A percentile compares a stretch with the other conserved stretches of the same genome.
phyloP scores from a whole-genome alignment of 2,329 filamentous ascomycete species.

The Nigrograna mackinnonii region DNA sequence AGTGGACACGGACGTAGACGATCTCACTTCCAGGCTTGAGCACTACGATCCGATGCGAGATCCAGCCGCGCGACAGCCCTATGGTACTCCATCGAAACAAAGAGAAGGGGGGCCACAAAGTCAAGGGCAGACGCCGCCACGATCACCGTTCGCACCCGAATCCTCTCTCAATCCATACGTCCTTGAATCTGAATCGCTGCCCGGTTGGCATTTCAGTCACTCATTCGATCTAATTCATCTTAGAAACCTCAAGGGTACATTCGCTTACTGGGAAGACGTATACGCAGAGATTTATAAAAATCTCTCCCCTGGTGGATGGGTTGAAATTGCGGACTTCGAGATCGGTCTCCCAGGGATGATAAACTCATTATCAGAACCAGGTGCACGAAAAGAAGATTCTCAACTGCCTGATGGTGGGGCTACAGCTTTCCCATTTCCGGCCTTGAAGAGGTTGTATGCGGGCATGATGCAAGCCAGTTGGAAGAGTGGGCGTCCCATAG shows the following conservation, averaged over 20 bases:
- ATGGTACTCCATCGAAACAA: constrained; percentile 19
- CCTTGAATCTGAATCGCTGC: constrained; percentile 22
- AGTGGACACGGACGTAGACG: constrained; percentile 27
- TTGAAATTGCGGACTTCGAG: constrained; percentile 51
- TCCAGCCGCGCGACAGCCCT: constrained; percentile 16
- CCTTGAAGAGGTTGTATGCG: constrained; percentile 28
- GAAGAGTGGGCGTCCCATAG: constrained; percentile 44
- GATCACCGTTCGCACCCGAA: constrained; percentile 17
- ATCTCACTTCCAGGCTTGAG: constrained; percentile 22
- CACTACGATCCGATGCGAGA: constrained; percentile 26
- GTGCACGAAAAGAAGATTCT: constrained; percentile 3
- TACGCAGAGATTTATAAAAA: constrained; percentile 51
- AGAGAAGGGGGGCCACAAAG: constrained; percentile 6
- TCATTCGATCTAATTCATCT: constrained; percentile 55
- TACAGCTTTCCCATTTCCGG: constrained; percentile 21
- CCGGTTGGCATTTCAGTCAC: constrained; percentile 52
- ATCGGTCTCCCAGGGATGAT: constrained; percentile 25
- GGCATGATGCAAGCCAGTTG: constrained; percentile 42
- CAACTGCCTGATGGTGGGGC: constrained; percentile 13
- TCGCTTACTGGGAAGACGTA: constrained; percentile 50
- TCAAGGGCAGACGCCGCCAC: constrained; percentile 11
- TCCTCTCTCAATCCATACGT: constrained; percentile 22
- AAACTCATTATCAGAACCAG: neutral
- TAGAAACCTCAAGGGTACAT: constrained; percentile 52
- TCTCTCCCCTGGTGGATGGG: constrained; percentile 49